Conservation (phyloP, 768 basidiomycete species). For the Phaffia tasmanica region DNA sequence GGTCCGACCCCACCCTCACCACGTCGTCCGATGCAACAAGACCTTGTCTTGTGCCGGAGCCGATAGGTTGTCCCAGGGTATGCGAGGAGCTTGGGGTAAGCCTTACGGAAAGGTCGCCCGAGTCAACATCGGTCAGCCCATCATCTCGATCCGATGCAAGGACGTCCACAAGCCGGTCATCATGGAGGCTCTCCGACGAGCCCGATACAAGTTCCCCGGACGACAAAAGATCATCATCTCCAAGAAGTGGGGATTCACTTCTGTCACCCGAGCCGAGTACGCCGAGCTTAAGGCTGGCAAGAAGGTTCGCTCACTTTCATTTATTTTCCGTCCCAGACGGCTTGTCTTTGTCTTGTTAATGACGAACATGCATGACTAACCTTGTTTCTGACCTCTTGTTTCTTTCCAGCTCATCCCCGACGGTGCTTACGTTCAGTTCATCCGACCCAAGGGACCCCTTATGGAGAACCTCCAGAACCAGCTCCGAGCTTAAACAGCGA, state of each 20-base stretch:
- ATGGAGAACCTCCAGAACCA: constrained; percentile 21
- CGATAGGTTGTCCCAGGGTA: constrained; percentile 63
- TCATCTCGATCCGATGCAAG: constrained; percentile 82
- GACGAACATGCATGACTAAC: too few species aligned
- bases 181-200: constrained; percentile 92
- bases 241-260: constrained; percentile 83
- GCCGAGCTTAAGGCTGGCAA: constrained; percentile 77
- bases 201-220: constrained; percentile 99
- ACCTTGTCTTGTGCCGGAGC: constrained; percentile 99
- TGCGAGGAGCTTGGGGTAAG: constrained; percentile 99
- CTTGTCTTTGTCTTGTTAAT: too few species aligned
- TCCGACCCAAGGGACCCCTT: constrained; percentile 22
- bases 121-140: constrained; percentile 94
- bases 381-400: neutral
- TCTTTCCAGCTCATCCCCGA: constrained; percentile 46
- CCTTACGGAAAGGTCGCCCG: constrained; percentile 68
- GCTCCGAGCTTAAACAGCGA: constrained; percentile 25
- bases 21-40: constrained; percentile 99
- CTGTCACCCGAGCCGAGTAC: constrained; percentile 82
- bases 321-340: constrained; percentile 8
- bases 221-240: constrained; percentile 93
- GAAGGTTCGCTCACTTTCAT: constrained; percentile 54
- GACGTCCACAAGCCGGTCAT: constrained; percentile 76
- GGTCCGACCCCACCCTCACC: constrained; percentile 95
- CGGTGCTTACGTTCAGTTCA: constrained; percentile 66